Evolutionary conservation across 192 early-diverging fungal species (phyloP).

Genomic region (Coemansia sp.): DNA sequence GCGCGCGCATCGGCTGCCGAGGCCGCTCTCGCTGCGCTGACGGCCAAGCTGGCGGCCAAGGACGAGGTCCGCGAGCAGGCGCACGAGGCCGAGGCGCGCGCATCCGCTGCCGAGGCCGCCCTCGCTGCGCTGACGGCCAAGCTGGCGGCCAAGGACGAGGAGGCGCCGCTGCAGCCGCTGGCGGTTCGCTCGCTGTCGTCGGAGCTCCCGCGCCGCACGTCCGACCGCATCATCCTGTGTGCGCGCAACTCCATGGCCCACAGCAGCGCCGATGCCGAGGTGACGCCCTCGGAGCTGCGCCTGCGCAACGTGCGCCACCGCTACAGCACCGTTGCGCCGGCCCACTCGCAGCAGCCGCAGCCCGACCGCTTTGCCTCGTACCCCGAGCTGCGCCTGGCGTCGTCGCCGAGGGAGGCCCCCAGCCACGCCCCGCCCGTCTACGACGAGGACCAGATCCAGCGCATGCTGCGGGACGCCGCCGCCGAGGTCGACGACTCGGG

Average conservation of each 20-base stretch:
- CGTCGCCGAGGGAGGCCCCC: slow-evolving; percentile 8
- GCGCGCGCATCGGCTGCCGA: slow-evolving; percentile 34
- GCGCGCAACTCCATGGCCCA: slow-evolving; percentile 27
- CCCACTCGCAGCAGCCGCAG: neutral
- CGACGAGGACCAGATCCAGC: slow-evolving; percentile 33
- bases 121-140: slow-evolving; percentile 16
- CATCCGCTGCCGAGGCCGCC: slow-evolving; percentile 27
- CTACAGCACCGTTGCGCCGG: slow-evolving; percentile 22
- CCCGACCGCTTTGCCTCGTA: slow-evolving; percentile 46
- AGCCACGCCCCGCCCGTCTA: slow-evolving; percentile 18
- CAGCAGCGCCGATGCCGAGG: neutral
- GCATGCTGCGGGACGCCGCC: slow-evolving; percentile 31
- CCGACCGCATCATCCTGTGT: slow-evolving; percentile 34
- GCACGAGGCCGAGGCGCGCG: slow-evolving; percentile 41
- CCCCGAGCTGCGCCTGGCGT: slow-evolving; percentile 39
- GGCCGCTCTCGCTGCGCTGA: slow-evolving; percentile 24
- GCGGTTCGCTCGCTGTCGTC: slow-evolving; percentile 11
- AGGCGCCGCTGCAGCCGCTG: slow-evolving; percentile 2
- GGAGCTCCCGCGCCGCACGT: slow-evolving; percentile 21
- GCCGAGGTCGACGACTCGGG: slow-evolving; percentile 23
- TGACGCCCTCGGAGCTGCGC: slow-evolving; percentile 1
- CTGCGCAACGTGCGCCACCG: slow-evolving; percentile 18
- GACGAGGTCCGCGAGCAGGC: slow-evolving; percentile 17
- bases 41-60: slow-evolving; percentile 4
- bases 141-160: slow-evolving; percentile 9